A percentile compares a stretch with the other conserved stretches of the same genome.
phyloP scores from a whole-genome alignment of 345 rosid species.

The Populus deltoides region DNA sequence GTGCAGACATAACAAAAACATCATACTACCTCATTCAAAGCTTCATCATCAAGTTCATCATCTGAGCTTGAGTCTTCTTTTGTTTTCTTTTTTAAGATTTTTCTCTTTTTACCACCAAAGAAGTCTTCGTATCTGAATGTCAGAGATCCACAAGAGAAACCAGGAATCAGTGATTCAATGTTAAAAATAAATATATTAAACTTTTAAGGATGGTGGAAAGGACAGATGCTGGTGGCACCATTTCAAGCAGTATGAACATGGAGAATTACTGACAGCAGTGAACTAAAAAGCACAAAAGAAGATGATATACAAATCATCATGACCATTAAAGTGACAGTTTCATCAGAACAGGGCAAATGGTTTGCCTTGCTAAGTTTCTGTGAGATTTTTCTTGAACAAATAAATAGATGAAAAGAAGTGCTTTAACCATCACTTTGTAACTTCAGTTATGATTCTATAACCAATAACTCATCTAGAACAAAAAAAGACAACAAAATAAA shows the following conservation, averaged over 20 bases:
- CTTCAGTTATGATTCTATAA: neutral
- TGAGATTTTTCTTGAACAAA: neutral
- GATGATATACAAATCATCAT: neutral
- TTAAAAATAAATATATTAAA: too few species aligned
- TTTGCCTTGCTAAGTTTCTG: neutral
- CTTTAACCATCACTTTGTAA: neutral
- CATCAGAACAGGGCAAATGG: neutral
- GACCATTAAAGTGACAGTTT: neutral
- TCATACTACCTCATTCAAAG: conserved; percentile 10
- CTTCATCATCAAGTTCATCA: conserved; percentile 34
- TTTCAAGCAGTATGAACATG: neutral
- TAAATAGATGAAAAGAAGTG: neutral
- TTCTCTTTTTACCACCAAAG: conserved; percentile 55
- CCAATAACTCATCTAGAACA: neutral
- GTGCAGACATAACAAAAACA: neutral
- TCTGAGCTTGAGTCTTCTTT: conserved; percentile 40
- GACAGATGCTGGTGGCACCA: neutral
- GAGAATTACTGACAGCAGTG: neutral
- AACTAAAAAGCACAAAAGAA: neutral
- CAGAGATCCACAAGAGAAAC: conserved; percentile 1
- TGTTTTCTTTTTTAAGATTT: conserved; percentile 31
- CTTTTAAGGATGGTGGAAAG: neutral
- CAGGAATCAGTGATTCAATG: neutral
- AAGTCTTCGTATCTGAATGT: conserved; percentile 73
- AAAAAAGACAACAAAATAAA: neutral